Percentiles rank a stretch among this genome's conserved stretches.
Evolutionary conservation across 2,329 filamentous ascomycete genomes (phyloP).

Genomic region (Nannizziopsis arthrosporioides): DNA sequence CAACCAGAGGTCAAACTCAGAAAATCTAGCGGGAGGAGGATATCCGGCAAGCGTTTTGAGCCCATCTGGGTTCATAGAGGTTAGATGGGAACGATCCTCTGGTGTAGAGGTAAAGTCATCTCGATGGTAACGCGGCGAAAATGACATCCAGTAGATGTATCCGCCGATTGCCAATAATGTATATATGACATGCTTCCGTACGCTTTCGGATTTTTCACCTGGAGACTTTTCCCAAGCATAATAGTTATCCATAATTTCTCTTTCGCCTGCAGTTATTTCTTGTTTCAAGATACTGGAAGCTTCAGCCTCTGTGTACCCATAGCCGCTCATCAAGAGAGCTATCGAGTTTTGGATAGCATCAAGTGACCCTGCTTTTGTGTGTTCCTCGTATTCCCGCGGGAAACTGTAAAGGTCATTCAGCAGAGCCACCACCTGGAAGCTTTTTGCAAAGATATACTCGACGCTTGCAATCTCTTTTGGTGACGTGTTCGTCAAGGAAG

Average conservation of each 20-base stretch:
- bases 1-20: neutral
- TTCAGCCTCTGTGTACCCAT: neutral
- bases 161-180: neutral
- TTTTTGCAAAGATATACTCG: neutral
- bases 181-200: neutral
- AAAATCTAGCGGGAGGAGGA: neutral
- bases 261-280: neutral
- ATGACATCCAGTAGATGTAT: neutral
- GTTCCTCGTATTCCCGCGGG: neutral
- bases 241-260: neutral
- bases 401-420: constrained; percentile 4
- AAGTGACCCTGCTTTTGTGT: neutral
- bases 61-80: neutral
- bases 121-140: neutral
- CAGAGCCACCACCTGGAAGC: neutral
- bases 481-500: neutral
- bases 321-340: neutral
- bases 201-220: neutral
- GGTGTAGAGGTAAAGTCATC: neutral
- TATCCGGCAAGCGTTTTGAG: neutral
- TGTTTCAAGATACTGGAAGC: neutral
- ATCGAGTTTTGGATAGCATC: neutral
- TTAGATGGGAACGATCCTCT: neutral
- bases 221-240: neutral
- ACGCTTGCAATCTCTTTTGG: neutral